Percentiles rank a stretch among this genome's conserved stretches.
phyloP scores from a whole-genome alignment of 495 filamentous ascomycete species.

The Penicillium paradoxum region DNA sequence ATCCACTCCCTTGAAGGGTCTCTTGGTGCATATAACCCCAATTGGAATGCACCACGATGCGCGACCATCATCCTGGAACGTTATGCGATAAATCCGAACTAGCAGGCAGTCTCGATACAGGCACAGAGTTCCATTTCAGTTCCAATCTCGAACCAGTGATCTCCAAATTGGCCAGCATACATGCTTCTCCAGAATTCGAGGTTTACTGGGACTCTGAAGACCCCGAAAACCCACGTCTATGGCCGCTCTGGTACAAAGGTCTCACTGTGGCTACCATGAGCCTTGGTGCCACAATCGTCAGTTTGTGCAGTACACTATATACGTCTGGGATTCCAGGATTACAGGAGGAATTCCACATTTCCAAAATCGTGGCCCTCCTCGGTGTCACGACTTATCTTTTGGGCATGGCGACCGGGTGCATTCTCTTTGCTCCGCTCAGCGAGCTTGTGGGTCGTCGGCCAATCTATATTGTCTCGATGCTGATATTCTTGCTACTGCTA shows the following conservation, averaged over 20 bases:
- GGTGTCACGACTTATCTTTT: slow-evolving; percentile 69
- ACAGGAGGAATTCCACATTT: slow-evolving; percentile 54
- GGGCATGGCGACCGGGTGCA: slow-evolving; percentile 62
- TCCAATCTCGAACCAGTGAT: slow-evolving; percentile 1
- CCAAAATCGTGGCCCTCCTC: slow-evolving; percentile 57
- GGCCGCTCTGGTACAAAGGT: slow-evolving; percentile 17
- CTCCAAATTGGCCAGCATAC: slow-evolving; percentile 7
- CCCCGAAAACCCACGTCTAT: slow-evolving; percentile 10
- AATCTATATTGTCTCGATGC: neutral
- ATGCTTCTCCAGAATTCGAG: slow-evolving; percentile 10
- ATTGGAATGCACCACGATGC: neutral
- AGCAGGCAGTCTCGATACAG: neutral
- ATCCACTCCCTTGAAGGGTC: neutral
- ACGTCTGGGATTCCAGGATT: slow-evolving; percentile 20
- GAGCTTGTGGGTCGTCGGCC: neutral
- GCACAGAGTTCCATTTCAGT: neutral
- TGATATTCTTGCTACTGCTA: slow-evolving; percentile 43
- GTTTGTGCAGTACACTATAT: slow-evolving; percentile 14
- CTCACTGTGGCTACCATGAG: slow-evolving; percentile 14
- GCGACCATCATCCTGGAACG: neutral
- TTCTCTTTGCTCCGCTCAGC: slow-evolving; percentile 38
- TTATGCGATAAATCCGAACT: neutral
- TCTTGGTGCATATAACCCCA: neutral
- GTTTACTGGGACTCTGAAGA: slow-evolving; percentile 7
- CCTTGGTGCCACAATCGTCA: slow-evolving; percentile 15